A percentile compares a stretch with the other conserved stretches of the same genome.
Conservation (phyloP, 2,329 filamentous ascomycete species). For the Chalaropsis thielavioides region DNA sequence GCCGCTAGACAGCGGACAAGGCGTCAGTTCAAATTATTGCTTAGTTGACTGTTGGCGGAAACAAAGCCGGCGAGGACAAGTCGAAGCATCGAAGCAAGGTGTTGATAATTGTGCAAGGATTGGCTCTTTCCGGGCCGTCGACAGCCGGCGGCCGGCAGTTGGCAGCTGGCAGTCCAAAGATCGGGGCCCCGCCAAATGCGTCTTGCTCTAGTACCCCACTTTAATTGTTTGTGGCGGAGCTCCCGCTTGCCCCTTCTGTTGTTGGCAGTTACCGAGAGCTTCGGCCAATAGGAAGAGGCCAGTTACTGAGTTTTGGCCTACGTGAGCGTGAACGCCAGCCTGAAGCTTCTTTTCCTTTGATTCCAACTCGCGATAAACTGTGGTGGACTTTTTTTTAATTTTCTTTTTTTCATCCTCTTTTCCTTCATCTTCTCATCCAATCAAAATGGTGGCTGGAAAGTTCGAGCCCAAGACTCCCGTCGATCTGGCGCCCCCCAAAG, state of each 20-base stretch:
- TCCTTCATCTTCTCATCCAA: neutral
- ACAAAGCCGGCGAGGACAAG: too few species aligned
- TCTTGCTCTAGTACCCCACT: neutral
- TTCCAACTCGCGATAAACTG: neutral
- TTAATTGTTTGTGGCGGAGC: neutral
- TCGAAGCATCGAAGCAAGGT: neutral
- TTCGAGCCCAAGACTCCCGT: slow-evolving; percentile 71
- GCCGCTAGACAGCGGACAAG: too few species aligned
- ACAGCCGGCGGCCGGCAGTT: neutral
- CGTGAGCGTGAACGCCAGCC: neutral
- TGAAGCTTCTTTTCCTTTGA: neutral
- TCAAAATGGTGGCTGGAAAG: slow-evolving; percentile 39
- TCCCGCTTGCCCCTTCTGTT: neutral
- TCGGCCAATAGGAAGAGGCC: slow-evolving; percentile 3
- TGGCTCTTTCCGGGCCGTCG: neutral
- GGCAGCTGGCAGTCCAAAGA: neutral
- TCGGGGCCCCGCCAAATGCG: neutral
- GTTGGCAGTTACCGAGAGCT: neutral
- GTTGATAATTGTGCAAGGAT: neutral
- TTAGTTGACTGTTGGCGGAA: too few species aligned
- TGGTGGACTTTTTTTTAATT: neutral
- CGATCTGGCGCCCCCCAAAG: slow-evolving; percentile 67
- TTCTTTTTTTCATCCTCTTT: neutral
- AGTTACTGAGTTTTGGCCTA: neutral
- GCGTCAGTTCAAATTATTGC: too few species aligned